Evolutionary conservation across 1,284 basidiomycete genomes (phyloP).

Genomic region (Boletus mariae): DNA sequence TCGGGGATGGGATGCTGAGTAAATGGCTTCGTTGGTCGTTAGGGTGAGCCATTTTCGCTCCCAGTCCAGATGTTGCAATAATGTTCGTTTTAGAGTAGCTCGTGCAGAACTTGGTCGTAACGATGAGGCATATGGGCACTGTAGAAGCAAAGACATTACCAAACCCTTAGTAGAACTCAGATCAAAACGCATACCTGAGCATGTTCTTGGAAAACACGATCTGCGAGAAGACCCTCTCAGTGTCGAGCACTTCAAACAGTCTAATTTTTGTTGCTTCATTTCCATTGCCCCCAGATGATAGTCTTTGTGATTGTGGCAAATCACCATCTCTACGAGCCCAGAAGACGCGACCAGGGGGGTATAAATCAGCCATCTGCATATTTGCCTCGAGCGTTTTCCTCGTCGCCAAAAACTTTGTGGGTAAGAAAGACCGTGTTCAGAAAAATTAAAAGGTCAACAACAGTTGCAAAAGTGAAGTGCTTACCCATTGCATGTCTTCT

Average conservation of each 20-base stretch:
- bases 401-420: slow-evolving; percentile 62
- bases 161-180: neutral
- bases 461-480: slow-evolving; percentile 15
- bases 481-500: slow-evolving; percentile 66
- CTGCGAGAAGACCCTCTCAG: slow-evolving; percentile 74
- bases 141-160: slow-evolving; percentile 18
- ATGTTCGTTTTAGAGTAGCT: slow-evolving; percentile 43
- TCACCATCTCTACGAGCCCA: slow-evolving; percentile 75
- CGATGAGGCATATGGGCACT: slow-evolving; percentile 66
- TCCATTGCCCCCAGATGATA: slow-evolving; percentile 8
- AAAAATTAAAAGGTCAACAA: neutral
- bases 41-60: neutral
- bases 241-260: slow-evolving; percentile 71
- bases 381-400: slow-evolving; percentile 83
- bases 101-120: slow-evolving; percentile 63
- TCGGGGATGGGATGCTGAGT: slow-evolving; percentile 6
- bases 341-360: slow-evolving; percentile 74
- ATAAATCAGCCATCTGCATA: slow-evolving; percentile 73
- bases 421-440: slow-evolving; percentile 1
- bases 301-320: slow-evolving; percentile 45
- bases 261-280: slow-evolving; percentile 46
- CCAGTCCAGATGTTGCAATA: slow-evolving; percentile 1
- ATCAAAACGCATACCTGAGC: slow-evolving; percentile 53
- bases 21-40: neutral
- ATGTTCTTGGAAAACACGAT: slow-evolving; percentile 79